Conservation (phyloP, 2,329 filamentous ascomycete genomes). For the Hypoxylon sp. region DNA sequence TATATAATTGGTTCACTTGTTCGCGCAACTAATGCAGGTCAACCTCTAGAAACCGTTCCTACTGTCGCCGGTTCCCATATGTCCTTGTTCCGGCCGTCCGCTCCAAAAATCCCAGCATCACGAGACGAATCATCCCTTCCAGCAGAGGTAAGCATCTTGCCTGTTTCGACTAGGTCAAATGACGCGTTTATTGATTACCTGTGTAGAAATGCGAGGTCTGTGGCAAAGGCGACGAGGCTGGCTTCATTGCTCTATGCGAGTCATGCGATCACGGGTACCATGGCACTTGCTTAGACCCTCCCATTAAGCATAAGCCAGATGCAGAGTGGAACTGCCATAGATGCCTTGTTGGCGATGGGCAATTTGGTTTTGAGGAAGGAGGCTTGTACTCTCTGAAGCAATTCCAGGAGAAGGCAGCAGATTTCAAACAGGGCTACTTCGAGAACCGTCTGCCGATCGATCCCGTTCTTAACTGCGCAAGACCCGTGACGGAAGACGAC, state of each 20-base stretch:
- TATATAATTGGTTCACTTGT: slow-evolving; percentile 46
- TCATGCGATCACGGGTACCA: slow-evolving; percentile 92
- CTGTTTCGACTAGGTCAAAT: not conserved
- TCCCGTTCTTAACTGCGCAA: slow-evolving; percentile 81
- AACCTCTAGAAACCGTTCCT: slow-evolving; percentile 70
- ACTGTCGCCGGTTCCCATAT: slow-evolving; percentile 97
- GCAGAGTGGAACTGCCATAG: slow-evolving; percentile 96
- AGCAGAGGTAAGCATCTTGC: slow-evolving; percentile 57
- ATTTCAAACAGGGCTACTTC: slow-evolving; percentile 96
- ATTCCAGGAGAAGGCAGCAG: slow-evolving; percentile 95
- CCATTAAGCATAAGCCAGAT: slow-evolving; percentile 80
- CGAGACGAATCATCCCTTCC: slow-evolving; percentile 63
- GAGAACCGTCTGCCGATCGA: slow-evolving; percentile 91
- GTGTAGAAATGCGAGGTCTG: slow-evolving; percentile 85
- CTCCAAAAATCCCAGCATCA: slow-evolving; percentile 72
- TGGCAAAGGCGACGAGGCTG: slow-evolving; percentile 79
- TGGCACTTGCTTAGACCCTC: slow-evolving; percentile 88
- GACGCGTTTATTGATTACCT: slow-evolving; percentile 37
- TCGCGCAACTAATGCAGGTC: slow-evolving; percentile 53
- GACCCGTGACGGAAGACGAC: slow-evolving; percentile 91
- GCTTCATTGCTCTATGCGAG: slow-evolving; percentile 83
- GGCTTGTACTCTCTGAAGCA: slow-evolving; percentile 94
- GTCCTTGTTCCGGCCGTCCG: slow-evolving; percentile 88
- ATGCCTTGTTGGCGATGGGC: slow-evolving; percentile 94
- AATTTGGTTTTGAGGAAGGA: slow-evolving; percentile 97